Evolutionary conservation across 2,329 filamentous ascomycete species (phyloP), one percentile per base, ranked within the genome.

Genomic region (Trichoderma sp.): DNA sequence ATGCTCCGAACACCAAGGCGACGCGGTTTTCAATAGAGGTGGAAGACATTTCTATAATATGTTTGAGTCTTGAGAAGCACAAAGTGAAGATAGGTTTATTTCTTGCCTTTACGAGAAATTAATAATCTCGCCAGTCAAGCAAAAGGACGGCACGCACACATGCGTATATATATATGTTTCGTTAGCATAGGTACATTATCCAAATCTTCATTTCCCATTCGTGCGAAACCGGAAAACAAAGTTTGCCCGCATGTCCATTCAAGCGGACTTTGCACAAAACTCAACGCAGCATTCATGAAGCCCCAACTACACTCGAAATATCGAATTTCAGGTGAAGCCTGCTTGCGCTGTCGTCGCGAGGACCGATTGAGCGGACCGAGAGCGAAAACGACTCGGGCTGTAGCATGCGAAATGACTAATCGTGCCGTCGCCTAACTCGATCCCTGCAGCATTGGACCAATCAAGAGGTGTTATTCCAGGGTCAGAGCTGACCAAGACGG

Each of bases 1-100:
- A 67, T 29, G 64, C 64, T 52, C 64, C 64, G 53, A 67, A 59
- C 19, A 67, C 64, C 39, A 67, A 52, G 22, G 54, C 64, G 64
- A 54, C 59, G 39, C 64, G 64, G 22, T 67, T 29, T 10, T 42
- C 54, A 25, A 39, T 25, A 52, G 64, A 19, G 27, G 17, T n/a
- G 6, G 64, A 12, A 29, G 54, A 59, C 64, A 67, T 67, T 15
- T 19, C 17, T 1, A n/a, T 19, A 42, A 4, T 57, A 27, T 25
- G 8, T 35, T 10, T 48, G 2, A 8, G 19, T 34, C n/a, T 22
- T 13, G 15, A 10, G 3, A 15, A 42, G n/a, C 5, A 5, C 13
- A 22, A 1, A 2, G 10, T 4, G 50, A 29, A 29, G 15, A 13
- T 3, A 32, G 9, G 7, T 32, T n/a, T 3, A 8, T 17, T 53